Conservation (phyloP, 306 rosid species). For the Quercus variabilis region DNA sequence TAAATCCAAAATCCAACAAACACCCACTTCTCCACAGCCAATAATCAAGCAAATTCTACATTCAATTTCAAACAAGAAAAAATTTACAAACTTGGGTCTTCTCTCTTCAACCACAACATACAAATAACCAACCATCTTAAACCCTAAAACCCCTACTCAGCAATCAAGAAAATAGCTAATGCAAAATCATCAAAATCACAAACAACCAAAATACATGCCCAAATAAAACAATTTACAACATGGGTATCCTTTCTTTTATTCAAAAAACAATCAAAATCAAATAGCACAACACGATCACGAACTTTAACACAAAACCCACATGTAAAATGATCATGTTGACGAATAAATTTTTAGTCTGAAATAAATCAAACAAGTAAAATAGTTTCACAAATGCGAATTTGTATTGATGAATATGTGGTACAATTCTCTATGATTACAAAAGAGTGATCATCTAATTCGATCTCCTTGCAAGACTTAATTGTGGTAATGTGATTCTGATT, state of each 20-base stretch:
- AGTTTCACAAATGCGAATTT: no score
- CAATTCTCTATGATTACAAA: no score
- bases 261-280: not conserved
- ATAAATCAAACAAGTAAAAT: no score
- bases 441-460: no score
- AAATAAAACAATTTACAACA: not conserved
- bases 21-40: not conserved
- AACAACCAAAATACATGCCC: not conserved
- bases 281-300: not conserved
- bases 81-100: not conserved
- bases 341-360: no score
- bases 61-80: not conserved
- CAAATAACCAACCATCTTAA: not conserved
- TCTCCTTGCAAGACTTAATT: no score
- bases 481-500: no score
- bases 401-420: no score
- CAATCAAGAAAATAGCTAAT: not conserved
- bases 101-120: not conserved
- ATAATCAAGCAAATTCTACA: not conserved
- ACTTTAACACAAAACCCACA: not conserved
- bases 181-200: not conserved
- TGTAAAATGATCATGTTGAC: not conserved
- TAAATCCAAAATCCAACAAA: not conserved
- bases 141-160: not conserved
- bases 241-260: not conserved